Conservation (phyloP, 2,329 filamentous ascomycete genomes). For the Coniochaeta sp. region DNA sequence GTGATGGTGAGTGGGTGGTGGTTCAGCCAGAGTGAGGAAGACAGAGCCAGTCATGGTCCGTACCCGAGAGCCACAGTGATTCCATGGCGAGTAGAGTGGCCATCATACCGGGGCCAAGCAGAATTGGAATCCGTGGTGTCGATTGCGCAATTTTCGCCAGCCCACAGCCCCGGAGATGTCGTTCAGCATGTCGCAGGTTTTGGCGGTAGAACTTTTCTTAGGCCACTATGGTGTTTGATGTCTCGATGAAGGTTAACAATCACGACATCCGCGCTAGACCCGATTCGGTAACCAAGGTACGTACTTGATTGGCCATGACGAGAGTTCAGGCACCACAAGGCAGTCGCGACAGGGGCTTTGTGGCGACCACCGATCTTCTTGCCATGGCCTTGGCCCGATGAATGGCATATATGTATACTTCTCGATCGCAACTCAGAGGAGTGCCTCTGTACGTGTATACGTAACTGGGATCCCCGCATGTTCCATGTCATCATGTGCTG, state of each 20-base stretch:
- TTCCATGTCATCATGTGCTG: background rate
- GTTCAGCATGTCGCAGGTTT: background rate
- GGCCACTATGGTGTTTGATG: constrained; percentile 2
- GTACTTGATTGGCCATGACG: background rate
- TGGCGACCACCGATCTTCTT: background rate
- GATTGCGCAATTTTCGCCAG: constrained; percentile 1
- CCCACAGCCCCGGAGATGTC: background rate
- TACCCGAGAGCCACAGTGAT: background rate
- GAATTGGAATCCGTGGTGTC: background rate
- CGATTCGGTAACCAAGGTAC: background rate
- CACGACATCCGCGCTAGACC: constrained; percentile 4
- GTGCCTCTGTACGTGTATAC: background rate
- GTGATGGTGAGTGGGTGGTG: background rate
- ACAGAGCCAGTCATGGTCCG: background rate
- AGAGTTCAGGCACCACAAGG: background rate
- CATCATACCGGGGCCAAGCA: background rate
- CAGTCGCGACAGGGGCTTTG: background rate
- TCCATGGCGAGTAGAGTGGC: background rate
- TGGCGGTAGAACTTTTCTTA: background rate
- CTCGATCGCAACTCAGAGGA: too few species aligned
- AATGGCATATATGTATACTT: background rate
- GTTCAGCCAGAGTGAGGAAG: background rate
- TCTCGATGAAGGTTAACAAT: constrained; percentile 1
- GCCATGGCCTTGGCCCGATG: background rate
- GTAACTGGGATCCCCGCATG: background rate